These are phyloP conservation scores for Austroboletus rostrupii DNA, from an alignment of 1,284 basidiomycete species.

Conservation along the genomic window DNA sequence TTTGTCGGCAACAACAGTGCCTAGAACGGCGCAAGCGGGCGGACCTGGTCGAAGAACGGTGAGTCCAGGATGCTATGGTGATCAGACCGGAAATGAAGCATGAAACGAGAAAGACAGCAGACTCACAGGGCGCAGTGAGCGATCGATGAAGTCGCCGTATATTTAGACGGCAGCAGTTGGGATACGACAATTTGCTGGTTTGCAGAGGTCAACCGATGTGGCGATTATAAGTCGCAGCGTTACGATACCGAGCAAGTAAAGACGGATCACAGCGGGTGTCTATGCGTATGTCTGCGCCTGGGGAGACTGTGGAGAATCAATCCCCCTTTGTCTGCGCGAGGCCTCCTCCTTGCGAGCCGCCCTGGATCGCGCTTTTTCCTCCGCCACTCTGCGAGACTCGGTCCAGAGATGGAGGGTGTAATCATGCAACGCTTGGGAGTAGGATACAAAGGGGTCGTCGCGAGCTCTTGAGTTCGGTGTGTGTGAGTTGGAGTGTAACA, in stretches of 20 bases:
- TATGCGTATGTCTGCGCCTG: slow-evolving; percentile 7
- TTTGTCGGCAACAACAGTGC: too few species aligned
- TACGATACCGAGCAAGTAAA: slow-evolving; percentile 17
- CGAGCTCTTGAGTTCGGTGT: slow-evolving; percentile 2
- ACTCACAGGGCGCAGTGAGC: slow-evolving; percentile 13
- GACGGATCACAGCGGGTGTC: background rate
- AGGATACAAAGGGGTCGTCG: slow-evolving; percentile 45
- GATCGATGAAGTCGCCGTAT: background rate
- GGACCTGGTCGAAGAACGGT: background rate
- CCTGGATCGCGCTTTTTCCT: slow-evolving; percentile 44
- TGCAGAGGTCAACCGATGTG: slow-evolving; percentile 14
- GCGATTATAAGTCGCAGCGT: slow-evolving; percentile 2
- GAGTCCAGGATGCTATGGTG: slow-evolving; percentile 7
- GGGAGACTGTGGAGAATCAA: slow-evolving; percentile 5
- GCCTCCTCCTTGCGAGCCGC: slow-evolving; percentile 24
- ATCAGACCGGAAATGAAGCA: background rate
- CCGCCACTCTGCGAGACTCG: slow-evolving; percentile 56
- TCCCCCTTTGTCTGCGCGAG: slow-evolving; percentile 22
- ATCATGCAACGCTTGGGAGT: slow-evolving; percentile 61
- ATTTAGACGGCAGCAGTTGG: background rate
- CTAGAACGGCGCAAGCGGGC: background rate
- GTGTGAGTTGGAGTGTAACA: slow-evolving; percentile 19
- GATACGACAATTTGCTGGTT: slow-evolving; percentile 16
- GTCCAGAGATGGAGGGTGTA: slow-evolving; percentile 68
- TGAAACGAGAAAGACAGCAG: slow-evolving; percentile 1